Evolutionary conservation across 1,139 yeast genomes (phyloP).

Genomic region (Candida sp.): DNA sequence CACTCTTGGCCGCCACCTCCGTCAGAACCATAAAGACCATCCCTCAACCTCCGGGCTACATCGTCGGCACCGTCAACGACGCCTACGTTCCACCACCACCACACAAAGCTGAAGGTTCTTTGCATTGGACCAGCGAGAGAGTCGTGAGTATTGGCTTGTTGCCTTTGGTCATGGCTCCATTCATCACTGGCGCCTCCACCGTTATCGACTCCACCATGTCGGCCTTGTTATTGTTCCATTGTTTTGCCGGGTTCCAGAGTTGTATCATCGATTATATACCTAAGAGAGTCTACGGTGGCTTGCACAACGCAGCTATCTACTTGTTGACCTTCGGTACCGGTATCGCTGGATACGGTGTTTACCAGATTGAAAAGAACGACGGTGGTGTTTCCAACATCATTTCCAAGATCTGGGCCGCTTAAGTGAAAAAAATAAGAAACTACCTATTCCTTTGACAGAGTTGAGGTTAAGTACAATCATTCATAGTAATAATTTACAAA

Average conservation of each 20-base stretch:
- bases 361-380: constrained; percentile 74
- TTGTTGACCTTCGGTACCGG: constrained; percentile 74
- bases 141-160: constrained; percentile 59
- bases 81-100: constrained; percentile 66
- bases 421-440: constrained; percentile 7
- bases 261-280: constrained; percentile 86
- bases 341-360: constrained; percentile 78
- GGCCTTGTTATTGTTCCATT: constrained; percentile 61
- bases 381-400: constrained; percentile 43
- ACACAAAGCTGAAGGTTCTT: constrained; percentile 62
- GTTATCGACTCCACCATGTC: constrained; percentile 64
- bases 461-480: not conserved
- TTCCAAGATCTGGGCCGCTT: constrained; percentile 46
- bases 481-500: constrained; percentile 1
- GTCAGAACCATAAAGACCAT: constrained; percentile 38
- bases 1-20: constrained; percentile 11
- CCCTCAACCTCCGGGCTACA: constrained; percentile 75
- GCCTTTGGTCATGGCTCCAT: constrained; percentile 68
- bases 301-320: constrained; percentile 68
- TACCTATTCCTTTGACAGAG: not conserved
- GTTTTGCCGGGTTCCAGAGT: constrained; percentile 73
- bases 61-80: constrained; percentile 78
- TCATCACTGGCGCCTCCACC: constrained; percentile 57
- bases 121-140: constrained; percentile 78
- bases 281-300: constrained; percentile 73